Conservation (phyloP, 1,139 yeast genomes). For the Debaryomycetaceae sp. region DNA sequence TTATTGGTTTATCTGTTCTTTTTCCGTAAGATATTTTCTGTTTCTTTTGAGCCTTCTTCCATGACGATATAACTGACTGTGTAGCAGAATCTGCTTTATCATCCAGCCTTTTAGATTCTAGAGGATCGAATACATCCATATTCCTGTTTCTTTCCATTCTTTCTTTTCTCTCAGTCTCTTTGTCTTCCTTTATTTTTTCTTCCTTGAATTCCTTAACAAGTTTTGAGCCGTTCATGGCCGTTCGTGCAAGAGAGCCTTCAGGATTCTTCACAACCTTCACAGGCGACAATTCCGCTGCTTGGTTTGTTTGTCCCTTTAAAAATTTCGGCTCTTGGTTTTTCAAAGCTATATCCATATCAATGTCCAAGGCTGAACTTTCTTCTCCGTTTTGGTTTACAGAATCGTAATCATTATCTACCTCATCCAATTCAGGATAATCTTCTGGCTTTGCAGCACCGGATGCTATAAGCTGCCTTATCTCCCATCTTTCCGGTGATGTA, state of each 20-base stretch:
- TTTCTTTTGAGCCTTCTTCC: conserved; percentile 47
- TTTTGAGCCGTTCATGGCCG: conserved; percentile 75
- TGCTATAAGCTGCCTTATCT: conserved; percentile 74
- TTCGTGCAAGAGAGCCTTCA: conserved; percentile 73
- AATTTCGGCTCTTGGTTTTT: conserved; percentile 70
- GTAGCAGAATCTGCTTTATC: conserved; percentile 9
- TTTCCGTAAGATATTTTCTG: conserved; percentile 52
- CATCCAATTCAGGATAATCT: conserved; percentile 64
- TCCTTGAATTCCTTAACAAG: conserved; percentile 67
- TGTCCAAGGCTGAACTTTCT: conserved; percentile 36
- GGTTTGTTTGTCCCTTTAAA: conserved; percentile 53
- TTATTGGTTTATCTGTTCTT: conserved; percentile 49
- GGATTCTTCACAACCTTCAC: conserved; percentile 64
- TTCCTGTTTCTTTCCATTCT: conserved; percentile 22
- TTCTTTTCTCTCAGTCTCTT: conserved; percentile 38
- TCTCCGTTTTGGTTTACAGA: conserved; percentile 13
- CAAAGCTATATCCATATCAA: conserved; percentile 70
- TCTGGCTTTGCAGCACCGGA: conserved; percentile 71
- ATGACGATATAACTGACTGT: conserved; percentile 33
- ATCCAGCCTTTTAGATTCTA: conserved; percentile 10
- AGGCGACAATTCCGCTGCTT: conserved; percentile 44
- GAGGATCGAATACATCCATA: conserved; percentile 42
- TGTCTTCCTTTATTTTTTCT: conserved; percentile 47
- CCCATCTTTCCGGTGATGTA: conserved; percentile 92
- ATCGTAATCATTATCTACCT: conserved; percentile 28